Evolutionary conservation across 805 yeast species (phyloP), one percentile per base, ranked within the genome.

Genomic region (Zygosaccharomyces gambellarensis): DNA sequence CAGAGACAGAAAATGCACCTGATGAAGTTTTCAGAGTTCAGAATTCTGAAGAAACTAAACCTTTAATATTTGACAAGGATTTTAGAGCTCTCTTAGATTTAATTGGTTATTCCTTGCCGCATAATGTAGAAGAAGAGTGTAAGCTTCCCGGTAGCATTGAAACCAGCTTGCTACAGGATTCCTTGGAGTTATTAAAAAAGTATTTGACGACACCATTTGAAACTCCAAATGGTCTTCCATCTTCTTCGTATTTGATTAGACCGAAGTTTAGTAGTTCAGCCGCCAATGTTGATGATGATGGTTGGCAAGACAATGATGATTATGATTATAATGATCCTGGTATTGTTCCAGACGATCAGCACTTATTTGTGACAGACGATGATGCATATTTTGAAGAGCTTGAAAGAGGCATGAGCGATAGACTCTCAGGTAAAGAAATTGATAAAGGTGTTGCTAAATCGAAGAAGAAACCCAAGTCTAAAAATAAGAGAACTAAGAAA

Each of bases 361-460:
- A 43, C 9, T 36, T 42, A 25, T 32, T 19, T 40, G 48, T 40
- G 14, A 51, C 52, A 28, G 60, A 45, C 25, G 62, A 64, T 43
- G 57, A 58, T 42, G 57, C 54, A 14, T 66, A 67, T 46, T 67
- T 65, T 43, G 55, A 59, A 43, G 63, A 55, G 5, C 43, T 67
- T 5, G 58, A 59, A 23, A 36, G 23, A 9, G 42, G 27, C 27
- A 48, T 42, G 51, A 39, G 36, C 4, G 43, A 46, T 4, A 46
- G 46, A 4, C 27, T 49, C 19, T 36, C 43, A 5, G 55, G 49
- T 8, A 51, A 43, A 29, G 39, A 46, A 12, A 17, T 52, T 3
- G 39, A 48, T 8, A 63, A 52, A 39, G 70, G 67, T 21, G 34
- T 56, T 17, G 69, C 68, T 2, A 54, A 47, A 30, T 43, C 65